Evolutionary conservation across 2,329 filamentous ascomycete genomes (phyloP).

Genomic region (Fusarium sp.): DNA sequence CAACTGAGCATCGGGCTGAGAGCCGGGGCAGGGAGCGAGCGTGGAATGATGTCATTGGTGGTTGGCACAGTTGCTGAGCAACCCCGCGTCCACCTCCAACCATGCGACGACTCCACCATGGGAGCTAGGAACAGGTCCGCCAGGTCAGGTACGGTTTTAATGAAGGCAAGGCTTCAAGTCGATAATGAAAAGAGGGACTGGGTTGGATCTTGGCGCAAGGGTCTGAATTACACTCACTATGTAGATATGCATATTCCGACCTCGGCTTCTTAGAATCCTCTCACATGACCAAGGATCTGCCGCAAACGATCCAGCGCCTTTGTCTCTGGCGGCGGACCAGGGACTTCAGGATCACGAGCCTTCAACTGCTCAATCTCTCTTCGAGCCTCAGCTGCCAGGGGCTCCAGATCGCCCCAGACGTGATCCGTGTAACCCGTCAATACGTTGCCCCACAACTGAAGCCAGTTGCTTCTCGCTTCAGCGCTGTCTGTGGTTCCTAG

Average conservation of each 20-base stretch:
- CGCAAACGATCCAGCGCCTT: conserved; percentile 52
- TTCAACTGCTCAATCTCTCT: conserved; percentile 63
- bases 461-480: conserved; percentile 60
- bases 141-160: neutral
- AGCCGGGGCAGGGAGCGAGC: conserved; percentile 10
- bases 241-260: conserved; percentile 7
- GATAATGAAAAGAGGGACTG: neutral
- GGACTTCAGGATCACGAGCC: conserved; percentile 29
- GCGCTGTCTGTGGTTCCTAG: conserved; percentile 55
- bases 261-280: conserved; percentile 41
- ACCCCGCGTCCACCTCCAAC: conserved; percentile 31
- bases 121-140: conserved; percentile 2
- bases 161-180: neutral
- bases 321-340: conserved; percentile 35
- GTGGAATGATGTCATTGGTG: conserved; percentile 47
- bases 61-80: conserved; percentile 47
- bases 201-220: neutral
- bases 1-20: conserved; percentile 18
- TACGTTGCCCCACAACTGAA: conserved; percentile 68
- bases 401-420: conserved; percentile 74
- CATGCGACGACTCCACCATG: conserved; percentile 11
- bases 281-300: conserved; percentile 54
- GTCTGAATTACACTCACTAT: conserved; percentile 4
- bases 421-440: conserved; percentile 71
- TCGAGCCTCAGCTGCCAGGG: conserved; percentile 67